Evolutionary conservation across 2,329 filamentous ascomycete genomes (phyloP).

Genomic region (Ceratocystis colombiana): DNA sequence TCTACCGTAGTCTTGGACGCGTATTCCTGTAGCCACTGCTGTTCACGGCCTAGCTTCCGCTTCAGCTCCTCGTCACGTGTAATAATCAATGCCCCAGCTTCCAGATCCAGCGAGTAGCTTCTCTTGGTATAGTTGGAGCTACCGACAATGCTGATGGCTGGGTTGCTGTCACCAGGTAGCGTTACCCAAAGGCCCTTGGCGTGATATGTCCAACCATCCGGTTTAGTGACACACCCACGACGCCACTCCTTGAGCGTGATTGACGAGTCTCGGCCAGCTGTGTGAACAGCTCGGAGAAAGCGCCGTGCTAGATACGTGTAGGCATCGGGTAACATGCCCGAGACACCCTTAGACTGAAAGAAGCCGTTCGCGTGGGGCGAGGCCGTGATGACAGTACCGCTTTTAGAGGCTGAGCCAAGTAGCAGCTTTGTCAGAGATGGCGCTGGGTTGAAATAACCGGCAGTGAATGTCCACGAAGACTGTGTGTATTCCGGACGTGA

Average conservation of each 20-base stretch:
- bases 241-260: constrained; percentile 83
- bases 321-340: constrained; percentile 78
- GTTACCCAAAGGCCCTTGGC: constrained; percentile 93
- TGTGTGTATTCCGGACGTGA: constrained; percentile 52
- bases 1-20: constrained; percentile 58
- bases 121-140: constrained; percentile 94
- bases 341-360: constrained; percentile 77
- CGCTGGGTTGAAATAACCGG: constrained; percentile 96
- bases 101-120: constrained; percentile 84
- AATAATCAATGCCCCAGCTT: constrained; percentile 77
- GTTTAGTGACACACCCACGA: constrained; percentile 65
- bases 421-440: constrained; percentile 71
- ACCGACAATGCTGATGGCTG: constrained; percentile 73
- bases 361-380: constrained; percentile 93
- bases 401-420: constrained; percentile 57
- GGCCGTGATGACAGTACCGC: constrained; percentile 80
- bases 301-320: constrained; percentile 80
- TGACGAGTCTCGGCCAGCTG: constrained; percentile 40
- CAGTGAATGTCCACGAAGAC: constrained; percentile 89
- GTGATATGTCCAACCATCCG: constrained; percentile 92
- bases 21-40: constrained; percentile 67
- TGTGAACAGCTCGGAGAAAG: constrained; percentile 56
- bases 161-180: constrained; percentile 53
- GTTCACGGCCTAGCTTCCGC: constrained; percentile 64
- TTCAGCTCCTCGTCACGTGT: constrained; percentile 67